Base-by-base conservation (phyloP, 1,284 basidiomycete species). In the Schizopora paradoxa region DNA sequence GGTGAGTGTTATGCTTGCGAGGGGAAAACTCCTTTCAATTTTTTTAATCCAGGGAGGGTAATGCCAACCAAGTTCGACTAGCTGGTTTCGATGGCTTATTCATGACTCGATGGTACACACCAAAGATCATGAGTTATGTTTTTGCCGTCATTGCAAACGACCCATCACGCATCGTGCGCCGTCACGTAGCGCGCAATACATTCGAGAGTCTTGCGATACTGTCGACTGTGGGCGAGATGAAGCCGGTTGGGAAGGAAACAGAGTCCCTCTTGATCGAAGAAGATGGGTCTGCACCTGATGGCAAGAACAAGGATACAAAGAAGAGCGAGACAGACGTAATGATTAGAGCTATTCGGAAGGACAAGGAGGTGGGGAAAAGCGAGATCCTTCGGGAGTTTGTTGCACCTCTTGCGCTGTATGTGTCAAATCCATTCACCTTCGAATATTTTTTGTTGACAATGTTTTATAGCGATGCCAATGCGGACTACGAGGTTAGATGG, bases 51-150 rank as follows among this genome's bases (percentile, higher is more conserved):
- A 92, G 92, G 18, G 91, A 95, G 64, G 94, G 93, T 34, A 96
- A 96, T 61, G 94, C 89, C 56, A 85, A 85, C 4, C 88, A 92
- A 56, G 85, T 99, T 26, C 86, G 96, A 23, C 75, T 92, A 41
- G 82, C 89, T 2, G 95, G 96, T 2, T 94, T 99, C 57, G 93
- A 99, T 62, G 88, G 89, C 16, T 74, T 99, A 3, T 84, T 99
- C 65, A 73, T 98, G 47, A 87, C 90, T 38, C 91, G 89, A 62
- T 91, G 88, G 88, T 90, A 86, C 59, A 74, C 79, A 0, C 82
- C 85, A 16, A 77, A 80, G 55, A 80, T 99, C 51, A 86, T 92
- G 71, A 79, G 82, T 21, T 99, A 98, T 61, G 74, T 97, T 55
- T 77, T 96, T 48, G 78, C 91, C n/a, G 83, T 98, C 43, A 83